phyloP scores from a whole-genome alignment of 2,329 filamentous ascomycete species.

The Hymenoscyphus fraxineus region DNA sequence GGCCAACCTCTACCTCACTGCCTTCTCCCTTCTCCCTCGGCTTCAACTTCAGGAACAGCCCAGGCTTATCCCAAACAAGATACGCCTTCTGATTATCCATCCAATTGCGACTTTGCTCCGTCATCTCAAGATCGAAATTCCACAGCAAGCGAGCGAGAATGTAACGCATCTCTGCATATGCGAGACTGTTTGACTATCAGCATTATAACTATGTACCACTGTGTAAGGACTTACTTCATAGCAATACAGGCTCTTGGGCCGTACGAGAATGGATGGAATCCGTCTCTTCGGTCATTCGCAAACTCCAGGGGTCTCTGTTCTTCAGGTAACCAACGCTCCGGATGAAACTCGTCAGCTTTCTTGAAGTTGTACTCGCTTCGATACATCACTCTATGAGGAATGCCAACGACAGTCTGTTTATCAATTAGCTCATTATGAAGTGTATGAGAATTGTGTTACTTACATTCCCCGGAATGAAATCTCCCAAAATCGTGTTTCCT shows the following conservation, averaged over 20 bases:
- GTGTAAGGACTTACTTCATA: too few relatives aligned
- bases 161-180: not conserved
- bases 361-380: slow-evolving; percentile 11
- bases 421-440: too few relatives aligned
- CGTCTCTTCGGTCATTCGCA: slow-evolving; percentile 6
- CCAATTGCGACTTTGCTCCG: not conserved
- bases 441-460: too few relatives aligned
- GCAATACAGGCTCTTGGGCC: slow-evolving; percentile 20
- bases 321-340: slow-evolving; percentile 31
- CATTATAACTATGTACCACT: too few relatives aligned
- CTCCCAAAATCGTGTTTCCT: not conserved
- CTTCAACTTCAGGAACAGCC: too few relatives aligned
- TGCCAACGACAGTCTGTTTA: not conserved
- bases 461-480: not conserved
- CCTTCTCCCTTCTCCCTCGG: too few relatives aligned
- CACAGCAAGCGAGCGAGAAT: not conserved
- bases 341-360: slow-evolving; percentile 28
- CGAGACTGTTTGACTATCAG: slow-evolving; percentile 7
- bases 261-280: slow-evolving; percentile 14
- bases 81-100: not conserved
- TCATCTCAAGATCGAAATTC: not conserved
- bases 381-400: slow-evolving; percentile 2
- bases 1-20: too few relatives aligned
- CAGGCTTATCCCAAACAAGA: not conserved
- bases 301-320: not conserved